phyloP scores from a whole-genome alignment of 164 flowering plant genomes.

The Magnolia sinica region DNA sequence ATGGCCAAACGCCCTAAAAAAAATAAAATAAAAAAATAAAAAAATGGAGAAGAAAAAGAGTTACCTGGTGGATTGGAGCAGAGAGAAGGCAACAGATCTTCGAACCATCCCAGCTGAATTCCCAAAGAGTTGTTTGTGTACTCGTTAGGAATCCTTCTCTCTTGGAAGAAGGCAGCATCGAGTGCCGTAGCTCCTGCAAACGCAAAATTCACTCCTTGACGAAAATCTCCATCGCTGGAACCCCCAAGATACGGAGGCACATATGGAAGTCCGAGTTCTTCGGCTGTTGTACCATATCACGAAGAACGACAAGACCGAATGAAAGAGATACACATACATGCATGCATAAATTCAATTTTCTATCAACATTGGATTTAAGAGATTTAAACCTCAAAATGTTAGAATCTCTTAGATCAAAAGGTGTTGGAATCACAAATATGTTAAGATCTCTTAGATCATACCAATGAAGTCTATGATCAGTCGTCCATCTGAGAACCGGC shows the following conservation, averaged over 20 bases:
- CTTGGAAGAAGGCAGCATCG: constrained; percentile 20
- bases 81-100: constrained; percentile 6
- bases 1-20: too few relatives aligned
- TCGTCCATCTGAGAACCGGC: constrained; percentile 40
- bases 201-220: constrained; percentile 49
- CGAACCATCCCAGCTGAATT: constrained; percentile 33
- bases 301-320: not conserved
- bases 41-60: not conserved
- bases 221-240: not conserved
- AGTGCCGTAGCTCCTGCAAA: constrained; percentile 54
- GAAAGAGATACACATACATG: not conserved
- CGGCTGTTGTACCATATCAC: not conserved
- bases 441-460: not conserved
- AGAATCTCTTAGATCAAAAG: not conserved
- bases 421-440: too few relatives aligned
- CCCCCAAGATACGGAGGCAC: constrained; percentile 35
- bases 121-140: constrained; percentile 18
- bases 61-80: not conserved
- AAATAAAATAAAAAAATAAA: too few relatives aligned
- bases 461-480: constrained; percentile 32
- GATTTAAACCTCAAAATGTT: too few relatives aligned
- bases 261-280: constrained; percentile 28
- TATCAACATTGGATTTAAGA: too few relatives aligned
- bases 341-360: not conserved
- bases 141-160: constrained; percentile 10